Conservation (phyloP, 1,284 basidiomycete species). For the Golubevia pallescens region DNA sequence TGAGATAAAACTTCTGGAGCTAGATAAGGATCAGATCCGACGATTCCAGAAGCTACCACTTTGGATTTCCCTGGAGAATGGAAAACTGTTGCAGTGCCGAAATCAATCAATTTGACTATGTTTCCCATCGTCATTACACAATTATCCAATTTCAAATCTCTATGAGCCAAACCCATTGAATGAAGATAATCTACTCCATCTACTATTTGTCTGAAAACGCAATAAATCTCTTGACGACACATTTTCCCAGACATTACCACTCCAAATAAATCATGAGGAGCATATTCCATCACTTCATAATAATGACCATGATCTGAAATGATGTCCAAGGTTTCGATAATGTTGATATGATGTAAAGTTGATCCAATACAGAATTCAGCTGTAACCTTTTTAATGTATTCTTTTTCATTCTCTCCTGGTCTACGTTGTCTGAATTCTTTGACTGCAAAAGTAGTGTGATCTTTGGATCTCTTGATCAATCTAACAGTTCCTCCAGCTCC, state of each 20-base stretch:
- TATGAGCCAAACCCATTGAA: constrained; percentile 93
- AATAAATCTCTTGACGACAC: constrained; percentile 97
- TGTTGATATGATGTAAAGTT: constrained; percentile 81
- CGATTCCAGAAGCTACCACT: constrained; percentile 79
- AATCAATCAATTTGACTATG: constrained; percentile 98
- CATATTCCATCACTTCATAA: constrained; percentile 88
- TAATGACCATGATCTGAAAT: constrained; percentile 97
- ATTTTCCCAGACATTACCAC: constrained; percentile 99
- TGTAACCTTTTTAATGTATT: constrained; percentile 98
- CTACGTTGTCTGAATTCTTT: constrained; percentile 95
- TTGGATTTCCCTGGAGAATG: constrained; percentile 81
- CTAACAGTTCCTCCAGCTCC: constrained; percentile 97
- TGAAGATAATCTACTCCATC: constrained; percentile 98
- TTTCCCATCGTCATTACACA: constrained; percentile 96
- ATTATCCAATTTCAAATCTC: constrained; percentile 98
- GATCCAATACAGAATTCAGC: constrained; percentile 98
- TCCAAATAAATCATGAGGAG: constrained; percentile 95
- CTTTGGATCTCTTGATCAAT: constrained; percentile 79
- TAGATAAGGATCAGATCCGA: constrained; percentile 96
- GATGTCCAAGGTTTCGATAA: constrained; percentile 98
- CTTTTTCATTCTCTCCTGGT: constrained; percentile 85
- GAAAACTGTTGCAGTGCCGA: constrained; percentile 98
- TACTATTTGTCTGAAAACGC: constrained; percentile 97
- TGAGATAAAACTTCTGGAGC: constrained; percentile 89
- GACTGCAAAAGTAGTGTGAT: constrained; percentile 81